A percentile compares a stretch with the other conserved stretches of the same genome.
Conservation (phyloP, 768 basidiomycete genomes). For the Sporobolomyces roseus region DNA sequence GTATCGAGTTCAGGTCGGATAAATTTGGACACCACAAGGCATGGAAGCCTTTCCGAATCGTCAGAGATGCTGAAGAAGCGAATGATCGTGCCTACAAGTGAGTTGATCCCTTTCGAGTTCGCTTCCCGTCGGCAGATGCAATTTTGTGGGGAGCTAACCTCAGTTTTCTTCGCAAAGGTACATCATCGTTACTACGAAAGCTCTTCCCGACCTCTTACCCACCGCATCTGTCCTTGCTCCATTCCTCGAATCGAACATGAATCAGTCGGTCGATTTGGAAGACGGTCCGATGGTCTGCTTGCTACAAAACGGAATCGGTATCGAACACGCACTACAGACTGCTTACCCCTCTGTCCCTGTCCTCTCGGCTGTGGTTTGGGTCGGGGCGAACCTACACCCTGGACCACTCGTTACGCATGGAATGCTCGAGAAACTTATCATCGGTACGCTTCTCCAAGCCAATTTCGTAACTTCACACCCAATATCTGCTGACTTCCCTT, state of each 20-base stretch:
- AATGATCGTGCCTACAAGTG: slow-evolving; percentile 61
- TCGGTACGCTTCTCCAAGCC: neutral
- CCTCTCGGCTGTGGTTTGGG: slow-evolving; percentile 32
- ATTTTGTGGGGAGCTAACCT: too few relatives aligned
- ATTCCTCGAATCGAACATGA: slow-evolving; percentile 56
- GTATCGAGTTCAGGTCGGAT: slow-evolving; percentile 58
- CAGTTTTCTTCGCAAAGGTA: neutral
- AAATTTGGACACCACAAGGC: slow-evolving; percentile 60
- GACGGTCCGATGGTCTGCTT: slow-evolving; percentile 58
- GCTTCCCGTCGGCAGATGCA: too few relatives aligned
- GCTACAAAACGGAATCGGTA: slow-evolving; percentile 57
- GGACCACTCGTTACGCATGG: slow-evolving; percentile 32
- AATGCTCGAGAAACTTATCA: slow-evolving; percentile 33
- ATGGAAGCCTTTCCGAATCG: slow-evolving; percentile 64
- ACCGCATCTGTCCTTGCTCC: slow-evolving; percentile 61
- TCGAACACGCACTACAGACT: slow-evolving; percentile 31
- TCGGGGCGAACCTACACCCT: slow-evolving; percentile 35
- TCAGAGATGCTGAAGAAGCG: slow-evolving; percentile 60
- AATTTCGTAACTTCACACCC: too few relatives aligned
- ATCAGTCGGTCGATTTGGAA: slow-evolving; percentile 50
- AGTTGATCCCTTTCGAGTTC: slow-evolving; percentile 42
- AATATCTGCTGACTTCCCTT: neutral
- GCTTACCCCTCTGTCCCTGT: slow-evolving; percentile 34
- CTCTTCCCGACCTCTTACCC: slow-evolving; percentile 62
- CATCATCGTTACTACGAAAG: slow-evolving; percentile 62